A percentile compares a stretch with the other conserved stretches of the same genome.
These are phyloP conservation scores for Tetracladium marchalianum DNA, from an alignment of 495 filamentous ascomycete species.

Conservation along the genomic window DNA sequence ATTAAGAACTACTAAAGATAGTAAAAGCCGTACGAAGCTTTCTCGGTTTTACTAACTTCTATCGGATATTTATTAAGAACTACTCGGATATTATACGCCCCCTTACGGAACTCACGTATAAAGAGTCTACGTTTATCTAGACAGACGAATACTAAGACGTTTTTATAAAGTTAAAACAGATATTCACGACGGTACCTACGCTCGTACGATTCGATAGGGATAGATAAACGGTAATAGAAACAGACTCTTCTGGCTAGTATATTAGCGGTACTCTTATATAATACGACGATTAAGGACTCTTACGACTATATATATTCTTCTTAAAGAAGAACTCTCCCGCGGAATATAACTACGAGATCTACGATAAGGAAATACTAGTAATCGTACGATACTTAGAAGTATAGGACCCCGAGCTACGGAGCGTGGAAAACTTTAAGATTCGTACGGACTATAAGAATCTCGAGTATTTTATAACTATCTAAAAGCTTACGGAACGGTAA, in stretches of 20 bases:
- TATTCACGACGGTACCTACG: conserved; percentile 32
- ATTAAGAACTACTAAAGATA: conserved; percentile 16
- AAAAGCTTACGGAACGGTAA: no score
- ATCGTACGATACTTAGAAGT: conserved; percentile 24
- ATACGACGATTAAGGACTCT: conserved; percentile 14
- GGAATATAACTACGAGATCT: no score
- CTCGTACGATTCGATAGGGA: conserved; percentile 17
- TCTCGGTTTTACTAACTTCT: conserved; percentile 29
- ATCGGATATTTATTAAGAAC: conserved; percentile 21
- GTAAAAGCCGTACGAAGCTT: conserved; percentile 20
- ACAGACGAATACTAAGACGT: conserved; percentile 37
- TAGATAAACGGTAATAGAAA: conserved; percentile 14
- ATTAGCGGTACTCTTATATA: conserved; percentile 15
- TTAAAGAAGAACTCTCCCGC: conserved; percentile 18
- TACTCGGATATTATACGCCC: conserved; percentile 16
- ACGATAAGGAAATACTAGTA: conserved; percentile 29
- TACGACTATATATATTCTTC: conserved; percentile 21
- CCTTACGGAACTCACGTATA: conserved; percentile 8
- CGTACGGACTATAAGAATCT: conserved; percentile 26
- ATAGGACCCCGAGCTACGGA: conserved; percentile 21
- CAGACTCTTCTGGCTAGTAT: conserved; percentile 17
- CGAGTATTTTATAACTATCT: no score
- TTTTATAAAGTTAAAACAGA: conserved; percentile 35
- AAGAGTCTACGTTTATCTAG: conserved; percentile 6
- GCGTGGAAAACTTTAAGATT: conserved; percentile 16